Percentiles rank a stretch among this genome's conserved stretches.
phyloP scores from a whole-genome alignment of 139 green algal species.

The Chlamydomonas eustigma region DNA sequence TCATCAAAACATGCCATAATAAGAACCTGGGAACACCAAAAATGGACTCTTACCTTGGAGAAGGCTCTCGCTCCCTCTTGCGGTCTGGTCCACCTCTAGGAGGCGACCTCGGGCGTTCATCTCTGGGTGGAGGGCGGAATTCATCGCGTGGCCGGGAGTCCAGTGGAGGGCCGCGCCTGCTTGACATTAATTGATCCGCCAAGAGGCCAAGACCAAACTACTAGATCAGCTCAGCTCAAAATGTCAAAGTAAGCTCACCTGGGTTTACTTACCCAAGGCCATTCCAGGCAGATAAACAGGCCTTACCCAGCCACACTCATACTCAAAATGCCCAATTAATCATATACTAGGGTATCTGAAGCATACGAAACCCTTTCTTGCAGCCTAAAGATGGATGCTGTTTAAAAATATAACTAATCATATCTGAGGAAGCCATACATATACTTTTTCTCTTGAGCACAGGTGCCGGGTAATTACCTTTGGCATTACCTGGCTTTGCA shows the following conservation, averaged over 20 bases:
- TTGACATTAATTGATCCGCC: not conserved
- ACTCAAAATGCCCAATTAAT: no score
- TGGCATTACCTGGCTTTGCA: not conserved
- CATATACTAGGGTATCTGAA: no score
- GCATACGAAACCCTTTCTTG: no score
- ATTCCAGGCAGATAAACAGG: no score
- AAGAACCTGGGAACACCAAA: no score
- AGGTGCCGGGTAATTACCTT: not conserved
- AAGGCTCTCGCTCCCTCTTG: constrained; percentile 28
- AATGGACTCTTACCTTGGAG: constrained; percentile 20
- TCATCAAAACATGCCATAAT: no score
- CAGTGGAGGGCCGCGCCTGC: not conserved
- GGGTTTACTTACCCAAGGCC: not conserved
- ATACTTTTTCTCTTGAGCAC: no score
- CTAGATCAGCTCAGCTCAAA: not conserved
- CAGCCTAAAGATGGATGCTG: no score
- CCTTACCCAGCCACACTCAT: no score
- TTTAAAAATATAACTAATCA: no score
- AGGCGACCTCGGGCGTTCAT: not conserved
- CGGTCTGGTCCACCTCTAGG: constrained; percentile 3
- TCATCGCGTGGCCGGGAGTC: not conserved
- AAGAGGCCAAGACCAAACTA: constrained; percentile 1
- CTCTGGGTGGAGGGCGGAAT: not conserved
- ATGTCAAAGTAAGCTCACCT: not conserved
- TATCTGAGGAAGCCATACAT: no score